Base-by-base conservation (phyloP, 345 rosid species). In the Salix purpurea region DNA sequence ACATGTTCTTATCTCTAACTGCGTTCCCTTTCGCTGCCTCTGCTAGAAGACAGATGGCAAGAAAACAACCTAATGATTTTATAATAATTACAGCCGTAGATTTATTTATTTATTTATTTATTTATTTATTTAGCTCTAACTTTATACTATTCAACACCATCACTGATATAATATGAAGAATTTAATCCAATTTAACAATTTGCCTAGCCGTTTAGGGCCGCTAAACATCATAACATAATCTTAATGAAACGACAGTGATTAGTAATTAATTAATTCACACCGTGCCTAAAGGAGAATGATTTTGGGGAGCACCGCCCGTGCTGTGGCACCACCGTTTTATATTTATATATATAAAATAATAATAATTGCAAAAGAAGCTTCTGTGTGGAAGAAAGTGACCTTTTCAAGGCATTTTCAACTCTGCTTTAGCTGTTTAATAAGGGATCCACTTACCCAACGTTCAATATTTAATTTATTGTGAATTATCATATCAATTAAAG, bases 251-350 rank as follows among this genome's bases (percentile, higher is more conserved):
- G 73, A 73, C 52, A 28, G 52, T 15, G 19, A 0, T 30, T 42
- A 40, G 30, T 79, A 52, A 64, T 32, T 78, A 52, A 64, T 32
- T 60, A 30, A 72, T 54, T 58, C 21, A 7, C 18, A 24, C 13
- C 15, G 50, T 44, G 13, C 1, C 19, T 4, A 18, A 76, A 56
- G 71, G 50, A 56, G 65, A 79, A 79, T 81, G 82, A 85, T 85
- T 83, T 74, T 36, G 32, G 80, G 80, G 73, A 78, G 79, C 84
- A 72, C 82, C 77, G 36, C 32, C 52, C 15, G 26, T 37, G 44
- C 65, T 50, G 37, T 72, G 61, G 80, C 78, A 75, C 72, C 52
- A 66, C 37, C 30, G 74, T 78, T 69, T 12, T 39, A 61, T 12
- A 64, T 39, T 76, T 80, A 66, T n/a, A 50, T 61, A 13, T 15